Base-by-base conservation (phyloP, 2,329 filamentous ascomycete species). In the Cladosporium velox region DNA sequence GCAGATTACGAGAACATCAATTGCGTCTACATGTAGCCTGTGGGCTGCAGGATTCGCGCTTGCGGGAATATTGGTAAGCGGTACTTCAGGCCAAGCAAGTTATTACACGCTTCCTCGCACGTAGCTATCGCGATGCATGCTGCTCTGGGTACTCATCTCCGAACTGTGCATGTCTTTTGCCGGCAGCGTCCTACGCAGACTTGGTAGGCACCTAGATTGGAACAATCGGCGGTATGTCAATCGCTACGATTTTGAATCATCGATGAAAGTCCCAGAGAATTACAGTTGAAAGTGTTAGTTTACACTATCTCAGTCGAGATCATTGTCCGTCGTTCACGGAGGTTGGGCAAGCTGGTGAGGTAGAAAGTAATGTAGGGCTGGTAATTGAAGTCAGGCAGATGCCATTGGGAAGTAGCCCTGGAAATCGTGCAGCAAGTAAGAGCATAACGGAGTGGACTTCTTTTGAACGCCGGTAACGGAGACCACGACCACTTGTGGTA, bases 31-130 rank as follows among this genome's bases (percentile, higher is more conserved):
- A n/a, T n/a, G n/a, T n/a, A 47, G n/a, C 41, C n/a, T 47, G 41
- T 5, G n/a, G 41, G 41, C 6, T 47, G 41, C n/a, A 47, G 41
- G n/a, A 24, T 47, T 21, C 41, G 41, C 8, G 41, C n/a, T 47
- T 32, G 49, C 49, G 21, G 51, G 28, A 7, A 7, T 32, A 55
- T 55, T 55, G 52, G 52, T 55, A 55, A 55, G 52, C 52, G 18
- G 15, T 12, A 2, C 3, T 47, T 24, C 41, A 21, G 15, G 38
- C 38, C 38, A 21, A 21, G 8, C n/a, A 47, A 15, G 14, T 18
- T 24, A 4, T 18, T 47, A 4, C 41, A 21, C 8, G n/a, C 10
- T 21, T 21, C 3, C 8, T 47, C 7, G 41, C 8, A 24, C n/a
- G n/a, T 47, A 4, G 5, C 7, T 21, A 21, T 47, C 10, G 8